Evolutionary conservation across 75 land plant species (phyloP).

Genomic region (Gnetum montanum): DNA sequence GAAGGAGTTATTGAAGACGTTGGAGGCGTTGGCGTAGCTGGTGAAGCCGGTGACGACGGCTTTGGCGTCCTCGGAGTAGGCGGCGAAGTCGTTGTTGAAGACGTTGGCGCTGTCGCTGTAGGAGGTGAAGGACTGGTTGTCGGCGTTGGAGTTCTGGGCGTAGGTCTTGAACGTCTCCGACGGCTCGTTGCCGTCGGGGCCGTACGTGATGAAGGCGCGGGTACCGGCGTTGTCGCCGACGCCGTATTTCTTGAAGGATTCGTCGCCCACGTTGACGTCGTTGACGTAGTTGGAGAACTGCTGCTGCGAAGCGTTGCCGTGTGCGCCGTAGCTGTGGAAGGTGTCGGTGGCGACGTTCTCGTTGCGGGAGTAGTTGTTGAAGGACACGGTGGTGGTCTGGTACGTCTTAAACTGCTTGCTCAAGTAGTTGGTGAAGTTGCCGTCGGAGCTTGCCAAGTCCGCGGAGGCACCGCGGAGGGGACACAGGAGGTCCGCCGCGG

Average conservation of each 20-base stretch:
- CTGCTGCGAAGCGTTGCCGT: background rate
- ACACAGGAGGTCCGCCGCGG: conserved; percentile 41
- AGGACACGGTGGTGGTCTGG: conserved; percentile 4
- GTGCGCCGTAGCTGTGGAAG: conserved; percentile 16
- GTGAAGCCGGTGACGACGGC: conserved; percentile 5
- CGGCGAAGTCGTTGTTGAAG: conserved; percentile 9
- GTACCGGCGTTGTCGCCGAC: background rate
- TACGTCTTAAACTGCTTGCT: conserved; percentile 10
- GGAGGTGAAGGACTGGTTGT: conserved; percentile 14
- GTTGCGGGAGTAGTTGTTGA: conserved; percentile 16
- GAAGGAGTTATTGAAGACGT: conserved; percentile 12
- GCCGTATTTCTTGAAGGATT: conserved; percentile 8
- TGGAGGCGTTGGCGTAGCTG: conserved; percentile 8
- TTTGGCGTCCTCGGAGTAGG: conserved; percentile 19
- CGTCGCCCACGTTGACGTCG: conserved; percentile 9
- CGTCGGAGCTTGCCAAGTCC: conserved; percentile 11
- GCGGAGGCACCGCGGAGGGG: conserved; percentile 11
- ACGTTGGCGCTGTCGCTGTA: conserved; percentile 15
- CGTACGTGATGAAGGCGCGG: conserved; percentile 14
- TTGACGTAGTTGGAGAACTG: conserved; percentile 8
- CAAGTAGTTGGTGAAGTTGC: conserved; percentile 39
- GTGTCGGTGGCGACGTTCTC: conserved; percentile 6
- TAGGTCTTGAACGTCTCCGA: conserved; percentile 9
- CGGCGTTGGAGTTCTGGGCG: conserved; percentile 3
- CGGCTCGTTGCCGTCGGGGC: conserved; percentile 8